Evolutionary conservation across 148 eudicot species (phyloP).

Genomic region (Oxyria digyna): DNA sequence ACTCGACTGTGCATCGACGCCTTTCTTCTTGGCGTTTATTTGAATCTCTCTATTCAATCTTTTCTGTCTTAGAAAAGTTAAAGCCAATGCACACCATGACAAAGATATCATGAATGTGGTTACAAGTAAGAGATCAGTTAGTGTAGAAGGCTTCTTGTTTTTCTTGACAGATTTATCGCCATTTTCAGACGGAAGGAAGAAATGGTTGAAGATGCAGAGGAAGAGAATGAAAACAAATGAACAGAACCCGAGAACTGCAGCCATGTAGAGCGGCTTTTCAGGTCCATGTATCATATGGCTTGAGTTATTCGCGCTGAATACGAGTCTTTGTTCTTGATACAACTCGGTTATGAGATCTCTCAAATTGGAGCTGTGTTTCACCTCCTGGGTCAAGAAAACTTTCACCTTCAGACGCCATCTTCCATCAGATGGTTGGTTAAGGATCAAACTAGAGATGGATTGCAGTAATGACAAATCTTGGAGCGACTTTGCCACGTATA

Average conservation of each 20-base stretch:
- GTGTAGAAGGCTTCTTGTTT: slow-evolving; percentile 31
- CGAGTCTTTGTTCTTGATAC: slow-evolving; percentile 18
- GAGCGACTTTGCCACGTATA: slow-evolving; percentile 47
- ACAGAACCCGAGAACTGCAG: slow-evolving; percentile 27
- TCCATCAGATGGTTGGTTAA: slow-evolving; percentile 19
- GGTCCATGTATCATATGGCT: slow-evolving; percentile 29
- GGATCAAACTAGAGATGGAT: slow-evolving; percentile 37
- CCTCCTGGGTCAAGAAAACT: slow-evolving; percentile 61
- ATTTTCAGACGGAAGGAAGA: slow-evolving; percentile 20
- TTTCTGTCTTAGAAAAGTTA: slow-evolving; percentile 30
- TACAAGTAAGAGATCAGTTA: slow-evolving; percentile 34
- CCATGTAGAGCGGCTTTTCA: slow-evolving; percentile 28
- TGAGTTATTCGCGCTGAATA: slow-evolving; percentile 18
- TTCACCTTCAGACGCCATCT: slow-evolving; percentile 27
- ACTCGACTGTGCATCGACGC: slow-evolving; percentile 14
- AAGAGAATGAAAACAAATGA: slow-evolving; percentile 36
- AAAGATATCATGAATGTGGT: slow-evolving; percentile 34
- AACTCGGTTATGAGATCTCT: slow-evolving; percentile 34
- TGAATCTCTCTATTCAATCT: slow-evolving; percentile 15
- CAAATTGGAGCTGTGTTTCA: slow-evolving; percentile 24
- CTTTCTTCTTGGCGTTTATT: slow-evolving; percentile 15
- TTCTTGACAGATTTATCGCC: slow-evolving; percentile 22
- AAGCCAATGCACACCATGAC: slow-evolving; percentile 16
- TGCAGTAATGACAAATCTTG: slow-evolving; percentile 38
- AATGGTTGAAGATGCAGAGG: slow-evolving; percentile 35